Evolutionary conservation across 1,139 yeast species (phyloP), one percentile per base, ranked within the genome.

Genomic region (Yamadazyma spencermartinsiae): DNA sequence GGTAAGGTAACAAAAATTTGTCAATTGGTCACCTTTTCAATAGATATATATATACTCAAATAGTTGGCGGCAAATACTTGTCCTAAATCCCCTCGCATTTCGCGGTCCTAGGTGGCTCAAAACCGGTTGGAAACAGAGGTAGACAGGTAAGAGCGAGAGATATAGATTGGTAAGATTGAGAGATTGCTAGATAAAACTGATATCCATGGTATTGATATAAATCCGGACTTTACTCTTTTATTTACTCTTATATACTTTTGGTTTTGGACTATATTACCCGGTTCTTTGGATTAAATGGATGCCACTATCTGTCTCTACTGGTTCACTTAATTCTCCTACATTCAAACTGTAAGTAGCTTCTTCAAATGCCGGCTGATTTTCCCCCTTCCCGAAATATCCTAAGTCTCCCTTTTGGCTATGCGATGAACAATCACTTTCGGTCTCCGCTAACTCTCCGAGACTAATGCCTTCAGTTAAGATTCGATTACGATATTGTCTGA

Each of bases 301-400:
- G 14, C 98, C 98, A 52, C 95, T 84, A 51, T 86, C 95, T 11
- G 92, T 80, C 62, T 89, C 97, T 11, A 92, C 83, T 16, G 89
- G 78, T 37, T 80, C 86, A 55, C 95, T 84, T 38, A 86, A 63
- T 57, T 89, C 95, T 13, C 96, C 96, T 9, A 89, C 82, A 50
- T 86, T 79, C 50, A 92, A 69, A 7, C 66, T 81, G 58, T 85
- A 90, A 0, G 96, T 84, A 2, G 95, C 95, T 44, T 82, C 82
- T 59, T 92, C 98, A 56, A 92, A 92, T 42, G 83, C 69, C 33
- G 96, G 96, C 60, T 92, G 98, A 98, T 92, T 92, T 54, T 84
- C 90, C 27, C 96, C 96, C 43, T 75, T 79, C 17, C 86, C 88
- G 57, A 92, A 92, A 57, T 68, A 80, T 0, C 98, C 98, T 53